These are phyloP conservation scores for Suhomyces vadensis DNA, from an alignment of 805 yeast genomes.

Conservation along the genomic window DNA sequence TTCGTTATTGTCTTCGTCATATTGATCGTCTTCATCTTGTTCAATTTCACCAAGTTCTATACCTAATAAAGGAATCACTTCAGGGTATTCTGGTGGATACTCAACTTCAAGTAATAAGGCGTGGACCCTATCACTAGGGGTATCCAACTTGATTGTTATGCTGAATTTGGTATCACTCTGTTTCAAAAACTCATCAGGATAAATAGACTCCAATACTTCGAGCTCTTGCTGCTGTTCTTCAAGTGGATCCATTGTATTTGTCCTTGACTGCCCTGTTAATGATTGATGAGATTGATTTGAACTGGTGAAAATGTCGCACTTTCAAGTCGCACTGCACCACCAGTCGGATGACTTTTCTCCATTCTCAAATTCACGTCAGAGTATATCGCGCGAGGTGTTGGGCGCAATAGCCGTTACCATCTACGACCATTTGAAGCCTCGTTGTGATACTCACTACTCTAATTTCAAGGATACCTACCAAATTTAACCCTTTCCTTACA, in stretches of 20 bases:
- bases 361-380: too few relatives aligned
- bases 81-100: slow-evolving; percentile 83
- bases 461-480: too few relatives aligned
- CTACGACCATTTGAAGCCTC: too few relatives aligned
- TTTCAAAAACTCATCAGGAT: slow-evolving; percentile 82
- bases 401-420: too few relatives aligned
- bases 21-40: slow-evolving; percentile 23
- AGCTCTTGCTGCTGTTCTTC: slow-evolving; percentile 91
- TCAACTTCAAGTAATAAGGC: slow-evolving; percentile 56
- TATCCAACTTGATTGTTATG: slow-evolving; percentile 65
- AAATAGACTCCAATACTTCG: slow-evolving; percentile 85
- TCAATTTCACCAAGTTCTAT: slow-evolving; percentile 35
- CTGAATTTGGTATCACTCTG: slow-evolving; percentile 51
- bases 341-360: too few relatives aligned
- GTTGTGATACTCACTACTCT: too few relatives aligned
- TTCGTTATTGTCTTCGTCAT: slow-evolving; percentile 39
- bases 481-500: too few relatives aligned
- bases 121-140: slow-evolving; percentile 61
- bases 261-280: background rate
- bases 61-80: slow-evolving; percentile 63
- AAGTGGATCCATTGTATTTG: slow-evolving; percentile 62
- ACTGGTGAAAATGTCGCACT: background rate
- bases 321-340: background rate
- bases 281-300: slow-evolving; percentile 2
- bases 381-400: too few relatives aligned